Base-by-base conservation (phyloP, 495 filamentous ascomycete genomes). In the Glonium stellatum region DNA sequence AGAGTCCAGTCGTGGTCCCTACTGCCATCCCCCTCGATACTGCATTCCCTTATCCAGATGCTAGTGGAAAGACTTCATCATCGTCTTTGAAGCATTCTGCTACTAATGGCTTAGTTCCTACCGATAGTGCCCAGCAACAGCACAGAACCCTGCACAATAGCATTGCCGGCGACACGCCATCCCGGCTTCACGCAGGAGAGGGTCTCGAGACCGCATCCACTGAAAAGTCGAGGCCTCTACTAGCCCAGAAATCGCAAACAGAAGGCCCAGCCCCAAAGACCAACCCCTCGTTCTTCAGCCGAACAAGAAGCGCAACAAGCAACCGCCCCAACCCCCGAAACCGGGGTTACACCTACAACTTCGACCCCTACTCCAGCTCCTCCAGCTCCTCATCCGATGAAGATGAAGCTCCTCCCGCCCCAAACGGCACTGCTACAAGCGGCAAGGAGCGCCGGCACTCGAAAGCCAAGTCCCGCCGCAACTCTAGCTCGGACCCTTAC, bases 341-440 rank as follows among this genome's bases (percentile, higher is more conserved):
- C 23, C 18, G 57, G 11, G 42, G 37, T 13, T 21, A 51, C 10
- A 68, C 65, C 0, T 42, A 64, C 47, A 55, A 46, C 18, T 67
- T 67, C 49, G 65, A 68, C 31, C 65, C 62, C 12, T 63, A 60
- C 27, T 57, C 64, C 15, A 50, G 47, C 5, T 55, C 48, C n/a
- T 59, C 41, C 0, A 59, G 55, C 41, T 62, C 61, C 1, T 48
- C 65, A 1, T 56, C 50, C 27, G 57, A 64, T 18, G 54, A 58
- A 5, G 64, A 63, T 12, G 39, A 25, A 19, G 2, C 35, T 42
- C 9, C 3, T 47, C 25, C 4, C 23, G 25, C 8, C 19, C 49
- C 6, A 9, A 12, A 27, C 4, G 3, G 19, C 15, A 35, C 19
- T 18, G 35, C 52, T 12, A 36, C 52, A 35, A 11, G 11, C 21